Base-by-base conservation (phyloP, 2,329 filamentous ascomycete species). In the Corinectria fuckeliana region DNA sequence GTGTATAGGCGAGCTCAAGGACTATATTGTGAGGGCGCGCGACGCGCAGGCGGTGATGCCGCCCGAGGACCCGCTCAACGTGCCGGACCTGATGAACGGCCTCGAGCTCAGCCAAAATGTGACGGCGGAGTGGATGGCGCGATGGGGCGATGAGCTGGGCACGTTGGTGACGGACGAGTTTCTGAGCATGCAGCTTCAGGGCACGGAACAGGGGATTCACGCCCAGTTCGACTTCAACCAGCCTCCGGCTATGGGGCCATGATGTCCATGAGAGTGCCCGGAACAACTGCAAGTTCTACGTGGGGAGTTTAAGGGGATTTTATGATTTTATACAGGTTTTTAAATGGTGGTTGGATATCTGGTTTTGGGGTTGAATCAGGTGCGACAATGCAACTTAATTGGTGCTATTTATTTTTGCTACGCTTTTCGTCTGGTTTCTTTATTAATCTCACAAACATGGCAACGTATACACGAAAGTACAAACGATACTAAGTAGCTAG, bases 1-100 rank as follows among this genome's bases (percentile, higher is more conserved):
- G 5, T 81, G 78, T 62, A 75, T 81, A 28, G 70, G 70, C 23
- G 79, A 81, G 61, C 77, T 82, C 55, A 71, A 70, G 26, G 75
- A 78, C 49, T 71, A 70, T 38, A 62, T 75, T 41, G 54, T 72
- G 39, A 66, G 71, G 38, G 71, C 72, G 28, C 71, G 72, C 56
- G 67, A 69, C 49, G 67, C 67, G 20, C 73, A 75, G 58, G 61
- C 65, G n/a, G 65, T 71, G 38, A 58, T 71, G 60, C 73, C 70
- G 6, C 73, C 73, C 0, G 71, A 74, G 28, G 72, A 73, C 34
- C 70, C 72, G 14, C 67, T 75, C 28, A 70, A 71, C 23, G 69
- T 69, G 4, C 71, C 71, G 1, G 73, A 74, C 58, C 56, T 75
- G 20, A 75, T 75, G 73, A 74, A 71, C 20, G 73, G 73, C 10